A percentile compares a stretch with the other conserved stretches of the same genome.
phyloP scores from a whole-genome alignment of 768 basidiomycete genomes.

The Pulveroboletus sp. region DNA sequence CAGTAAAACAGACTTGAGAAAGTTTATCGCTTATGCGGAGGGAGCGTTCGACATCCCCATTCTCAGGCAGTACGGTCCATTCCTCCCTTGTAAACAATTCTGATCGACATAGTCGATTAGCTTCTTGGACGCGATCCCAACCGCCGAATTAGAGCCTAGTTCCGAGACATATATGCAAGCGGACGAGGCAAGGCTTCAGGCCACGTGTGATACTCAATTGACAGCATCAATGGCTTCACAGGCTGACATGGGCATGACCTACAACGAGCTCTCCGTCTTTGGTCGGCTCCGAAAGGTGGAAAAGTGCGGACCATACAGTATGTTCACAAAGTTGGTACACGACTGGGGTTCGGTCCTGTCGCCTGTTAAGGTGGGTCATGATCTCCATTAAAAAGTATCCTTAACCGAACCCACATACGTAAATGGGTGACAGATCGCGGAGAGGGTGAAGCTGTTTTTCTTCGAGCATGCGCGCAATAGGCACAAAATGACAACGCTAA shows the following conservation, averaged over 20 bases:
- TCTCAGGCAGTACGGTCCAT: constrained; percentile 54
- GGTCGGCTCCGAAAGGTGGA: constrained; percentile 93
- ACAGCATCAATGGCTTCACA: constrained; percentile 25
- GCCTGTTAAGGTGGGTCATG: constrained; percentile 61
- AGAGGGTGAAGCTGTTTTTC: constrained; percentile 96
- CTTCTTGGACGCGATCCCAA: constrained; percentile 88
- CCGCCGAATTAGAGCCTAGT: constrained; percentile 94
- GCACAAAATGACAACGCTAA: constrained; percentile 98
- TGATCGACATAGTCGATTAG: constrained; percentile 35
- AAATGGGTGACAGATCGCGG: constrained; percentile 57
- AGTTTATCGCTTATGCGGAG: constrained; percentile 85
- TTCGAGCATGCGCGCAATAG: constrained; percentile 95
- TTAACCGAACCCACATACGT: not conserved
- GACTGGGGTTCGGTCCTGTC: constrained; percentile 89
- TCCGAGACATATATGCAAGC: constrained; percentile 92
- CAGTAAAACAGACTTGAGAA: constrained; percentile 95
- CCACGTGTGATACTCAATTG: not conserved
- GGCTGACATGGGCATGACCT: constrained; percentile 99
- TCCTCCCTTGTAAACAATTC: not conserved
- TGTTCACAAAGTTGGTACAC: constrained; percentile 90
- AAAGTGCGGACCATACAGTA: constrained; percentile 97
- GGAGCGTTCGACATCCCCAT: constrained; percentile 80
- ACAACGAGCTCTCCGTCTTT: constrained; percentile 91
- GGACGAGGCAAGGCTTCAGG: constrained; percentile 64
- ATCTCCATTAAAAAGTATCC: not conserved